These are phyloP conservation scores for Theileria luwenshuni DNA, from an alignment of 169 alveolate species.

Conservation along the genomic window DNA sequence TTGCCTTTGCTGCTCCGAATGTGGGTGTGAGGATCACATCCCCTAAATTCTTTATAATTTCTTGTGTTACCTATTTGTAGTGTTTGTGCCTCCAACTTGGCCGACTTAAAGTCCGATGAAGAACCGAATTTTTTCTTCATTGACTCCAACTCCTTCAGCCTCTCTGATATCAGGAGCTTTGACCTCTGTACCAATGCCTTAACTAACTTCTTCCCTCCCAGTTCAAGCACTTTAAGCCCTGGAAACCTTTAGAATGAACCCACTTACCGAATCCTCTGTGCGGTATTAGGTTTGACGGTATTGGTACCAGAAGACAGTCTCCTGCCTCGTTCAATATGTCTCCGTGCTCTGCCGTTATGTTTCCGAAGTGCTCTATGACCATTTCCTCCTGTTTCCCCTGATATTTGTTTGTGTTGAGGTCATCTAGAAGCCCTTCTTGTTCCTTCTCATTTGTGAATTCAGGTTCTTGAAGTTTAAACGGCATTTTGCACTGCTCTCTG, in stretches of 20 bases:
- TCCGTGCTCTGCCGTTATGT: slow-evolving; percentile 56
- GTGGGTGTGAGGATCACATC: slow-evolving; percentile 69
- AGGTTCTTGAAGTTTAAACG: slow-evolving; percentile 15
- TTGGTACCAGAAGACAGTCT: slow-evolving; percentile 56
- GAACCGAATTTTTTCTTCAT: slow-evolving; percentile 22
- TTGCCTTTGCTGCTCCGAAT: slow-evolving; percentile 44
- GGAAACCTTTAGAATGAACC: neutral
- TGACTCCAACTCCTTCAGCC: slow-evolving; percentile 41
- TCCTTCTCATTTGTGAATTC: too few species aligned
- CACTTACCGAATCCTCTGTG: slow-evolving; percentile 61
- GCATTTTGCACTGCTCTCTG: slow-evolving; percentile 32
- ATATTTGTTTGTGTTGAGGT: slow-evolving; percentile 1
- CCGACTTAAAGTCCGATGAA: slow-evolving; percentile 22
- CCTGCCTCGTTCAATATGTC: slow-evolving; percentile 41
- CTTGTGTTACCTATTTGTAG: slow-evolving; percentile 28
- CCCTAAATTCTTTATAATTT: slow-evolving; percentile 19
- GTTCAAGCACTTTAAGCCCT: slow-evolving; percentile 55
- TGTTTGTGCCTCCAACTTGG: slow-evolving; percentile 25
- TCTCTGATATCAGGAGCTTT: slow-evolving; percentile 48
- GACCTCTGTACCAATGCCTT: slow-evolving; percentile 62
- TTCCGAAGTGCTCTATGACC: slow-evolving; percentile 51
- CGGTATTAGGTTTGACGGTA: slow-evolving; percentile 66
- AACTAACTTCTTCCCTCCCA: slow-evolving; percentile 60
- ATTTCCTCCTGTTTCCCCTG: slow-evolving; percentile 39
- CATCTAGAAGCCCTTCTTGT: neutral